A percentile compares a stretch with the other conserved stretches of the same genome.
Evolutionary conservation across 257 asterid species (phyloP).

Genomic region (Solanum acaule): DNA sequence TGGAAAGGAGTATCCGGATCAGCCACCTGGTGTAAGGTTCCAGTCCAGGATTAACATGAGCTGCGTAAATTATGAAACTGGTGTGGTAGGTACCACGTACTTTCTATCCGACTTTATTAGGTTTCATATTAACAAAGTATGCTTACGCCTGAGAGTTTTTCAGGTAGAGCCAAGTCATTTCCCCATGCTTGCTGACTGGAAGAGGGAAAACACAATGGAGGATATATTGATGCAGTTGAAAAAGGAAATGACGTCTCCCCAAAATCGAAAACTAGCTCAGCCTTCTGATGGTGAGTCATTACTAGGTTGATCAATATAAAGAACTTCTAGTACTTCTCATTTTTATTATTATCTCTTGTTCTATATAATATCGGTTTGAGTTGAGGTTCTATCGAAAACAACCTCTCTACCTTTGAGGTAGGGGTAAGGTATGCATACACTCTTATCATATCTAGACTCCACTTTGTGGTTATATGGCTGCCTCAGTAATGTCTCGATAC

Average conservation of each 20-base stretch:
- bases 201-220: slow-evolving; percentile 84
- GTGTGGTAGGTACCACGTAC: slow-evolving; percentile 38
- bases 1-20: slow-evolving; percentile 72
- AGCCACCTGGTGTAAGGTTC: slow-evolving; percentile 65
- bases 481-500: not conserved
- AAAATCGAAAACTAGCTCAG: slow-evolving; percentile 70
- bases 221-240: slow-evolving; percentile 61
- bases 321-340: not conserved
- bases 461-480: not conserved
- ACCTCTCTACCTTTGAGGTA: not conserved
- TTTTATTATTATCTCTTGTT: not conserved
- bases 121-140: not conserved
- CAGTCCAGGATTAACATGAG: slow-evolving; percentile 72
- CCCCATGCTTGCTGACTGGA: slow-evolving; percentile 77
- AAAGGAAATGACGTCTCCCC: slow-evolving; percentile 78
- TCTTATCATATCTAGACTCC: not conserved
- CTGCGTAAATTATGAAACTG: slow-evolving; percentile 63
- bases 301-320: not conserved
- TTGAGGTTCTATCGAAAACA: not conserved
- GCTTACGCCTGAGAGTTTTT: not conserved
- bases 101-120: not conserved
- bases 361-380: not conserved
- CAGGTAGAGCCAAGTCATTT: slow-evolving; percentile 70
- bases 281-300: slow-evolving; percentile 52
- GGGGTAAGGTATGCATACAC: not conserved